A percentile compares a stretch with the other conserved stretches of the same genome.
Conservation (phyloP, 1,139 yeast species). For the Suzukiozyma palmioleophila region DNA sequence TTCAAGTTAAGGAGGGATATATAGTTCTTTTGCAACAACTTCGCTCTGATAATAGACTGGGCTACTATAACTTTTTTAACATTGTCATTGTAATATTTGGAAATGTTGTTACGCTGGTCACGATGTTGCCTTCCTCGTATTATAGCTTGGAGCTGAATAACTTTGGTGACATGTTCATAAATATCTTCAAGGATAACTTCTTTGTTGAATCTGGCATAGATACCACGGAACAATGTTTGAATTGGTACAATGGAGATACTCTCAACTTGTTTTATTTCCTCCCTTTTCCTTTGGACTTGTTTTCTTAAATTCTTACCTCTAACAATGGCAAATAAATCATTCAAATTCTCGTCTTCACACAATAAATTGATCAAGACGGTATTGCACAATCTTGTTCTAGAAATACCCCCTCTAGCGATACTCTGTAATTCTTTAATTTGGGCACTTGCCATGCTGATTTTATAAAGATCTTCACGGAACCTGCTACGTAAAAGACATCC, state of each 20-base stretch:
- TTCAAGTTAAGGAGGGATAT: conserved; percentile 61
- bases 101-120: conserved; percentile 31
- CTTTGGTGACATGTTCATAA: conserved; percentile 35
- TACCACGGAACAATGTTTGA: conserved; percentile 42
- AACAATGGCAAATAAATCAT: conserved; percentile 37
- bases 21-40: conserved; percentile 69
- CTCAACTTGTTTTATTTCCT: conserved; percentile 18
- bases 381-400: conserved; percentile 44
- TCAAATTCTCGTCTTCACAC: conserved; percentile 34
- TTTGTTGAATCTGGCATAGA: conserved; percentile 46
- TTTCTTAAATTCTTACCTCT: conserved; percentile 42
- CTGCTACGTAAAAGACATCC: conserved; percentile 23
- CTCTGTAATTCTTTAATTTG: conserved; percentile 42
- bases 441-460: conserved; percentile 11
- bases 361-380: conserved; percentile 39
- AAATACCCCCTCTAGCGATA: conserved; percentile 48
- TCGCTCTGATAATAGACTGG: conserved; percentile 71
- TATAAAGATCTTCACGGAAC: conserved; percentile 15
- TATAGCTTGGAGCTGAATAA: conserved; percentile 47
- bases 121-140: conserved; percentile 46
- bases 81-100: conserved; percentile 52
- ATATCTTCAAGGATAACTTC: conserved; percentile 51
- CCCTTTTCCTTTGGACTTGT: conserved; percentile 17
- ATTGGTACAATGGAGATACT: conserved; percentile 21
- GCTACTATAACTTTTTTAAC: conserved; percentile 58